Percentiles rank a stretch among this genome's conserved stretches.
phyloP scores from a whole-genome alignment of 129 eudicot species.

The Chrysanthemum seticuspe region DNA sequence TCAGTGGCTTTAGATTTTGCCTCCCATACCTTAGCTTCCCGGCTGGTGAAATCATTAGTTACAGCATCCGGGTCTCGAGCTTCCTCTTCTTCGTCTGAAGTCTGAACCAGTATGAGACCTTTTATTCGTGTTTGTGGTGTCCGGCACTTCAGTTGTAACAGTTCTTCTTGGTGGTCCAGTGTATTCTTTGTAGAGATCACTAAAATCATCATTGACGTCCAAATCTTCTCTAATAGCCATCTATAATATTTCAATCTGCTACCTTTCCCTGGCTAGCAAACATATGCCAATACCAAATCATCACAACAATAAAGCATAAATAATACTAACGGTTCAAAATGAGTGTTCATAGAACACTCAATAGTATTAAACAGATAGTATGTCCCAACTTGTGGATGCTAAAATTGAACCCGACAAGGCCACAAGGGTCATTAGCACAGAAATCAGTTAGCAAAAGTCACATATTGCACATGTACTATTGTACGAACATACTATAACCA shows the following conservation, averaged over 20 bases:
- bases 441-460: no score
- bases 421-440: no score
- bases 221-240: conserved; percentile 67
- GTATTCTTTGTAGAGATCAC: conserved; percentile 90
- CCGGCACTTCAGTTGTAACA: conserved; percentile 38
- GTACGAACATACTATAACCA: no score
- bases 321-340: no score
- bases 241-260: conserved; percentile 9
- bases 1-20: conserved; percentile 99
- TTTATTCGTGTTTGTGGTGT: conserved; percentile 45
- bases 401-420: no score
- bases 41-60: conserved; percentile 92
- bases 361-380: no score
- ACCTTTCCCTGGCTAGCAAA: conserved; percentile 19
- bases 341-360: no score
- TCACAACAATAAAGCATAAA: background rate
- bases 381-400: no score
- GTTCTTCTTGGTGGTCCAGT: conserved; percentile 78
- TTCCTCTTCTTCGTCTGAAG: conserved; percentile 83
- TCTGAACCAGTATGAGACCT: conserved; percentile 71
- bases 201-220: conserved; percentile 89
- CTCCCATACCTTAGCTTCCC: conserved; percentile 98
- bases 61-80: conserved; percentile 84
- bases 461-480: no score
- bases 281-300: conserved; percentile 4